phyloP scores from a whole-genome alignment of 2,329 filamentous ascomycete species.

The Cladophialophora exuberans region DNA sequence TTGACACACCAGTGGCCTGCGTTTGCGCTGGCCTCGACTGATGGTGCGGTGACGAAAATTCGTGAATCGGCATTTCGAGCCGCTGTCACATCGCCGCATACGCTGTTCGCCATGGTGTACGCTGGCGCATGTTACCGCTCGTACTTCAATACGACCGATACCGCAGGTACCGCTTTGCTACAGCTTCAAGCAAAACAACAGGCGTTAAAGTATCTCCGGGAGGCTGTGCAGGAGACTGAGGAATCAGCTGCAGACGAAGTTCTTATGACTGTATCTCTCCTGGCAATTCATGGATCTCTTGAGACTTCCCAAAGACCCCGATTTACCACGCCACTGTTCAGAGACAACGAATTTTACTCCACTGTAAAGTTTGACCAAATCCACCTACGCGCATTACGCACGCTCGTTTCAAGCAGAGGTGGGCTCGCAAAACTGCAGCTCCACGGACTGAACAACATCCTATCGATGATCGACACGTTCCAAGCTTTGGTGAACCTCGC shows the following conservation, averaged over 20 bases:
- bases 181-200: constrained; percentile 8
- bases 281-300: constrained; percentile 12
- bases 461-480: constrained; percentile 13
- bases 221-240: neutral
- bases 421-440: neutral
- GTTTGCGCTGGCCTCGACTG: constrained; percentile 3
- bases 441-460: constrained; percentile 8
- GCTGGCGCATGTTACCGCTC: constrained; percentile 11
- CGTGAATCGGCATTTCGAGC: constrained; percentile 1
- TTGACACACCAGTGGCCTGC: constrained; percentile 12
- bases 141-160: neutral
- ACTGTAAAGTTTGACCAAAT: constrained; percentile 5
- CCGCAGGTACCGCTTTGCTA: neutral
- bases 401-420: constrained; percentile 3
- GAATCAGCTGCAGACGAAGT: constrained; percentile 3
- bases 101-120: constrained; percentile 9
- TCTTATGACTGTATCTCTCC: constrained; percentile 5
- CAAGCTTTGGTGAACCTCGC: constrained; percentile 1
- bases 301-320: neutral
- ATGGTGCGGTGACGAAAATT: constrained; percentile 1
- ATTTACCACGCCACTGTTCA: constrained; percentile 2
- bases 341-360: constrained; percentile 15
- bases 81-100: neutral
- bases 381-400: constrained; percentile 4
- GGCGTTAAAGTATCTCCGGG: constrained; percentile 4